Evolutionary conservation across 331 rosid species (phyloP).

Genomic region (Rosa hybrid): DNA sequence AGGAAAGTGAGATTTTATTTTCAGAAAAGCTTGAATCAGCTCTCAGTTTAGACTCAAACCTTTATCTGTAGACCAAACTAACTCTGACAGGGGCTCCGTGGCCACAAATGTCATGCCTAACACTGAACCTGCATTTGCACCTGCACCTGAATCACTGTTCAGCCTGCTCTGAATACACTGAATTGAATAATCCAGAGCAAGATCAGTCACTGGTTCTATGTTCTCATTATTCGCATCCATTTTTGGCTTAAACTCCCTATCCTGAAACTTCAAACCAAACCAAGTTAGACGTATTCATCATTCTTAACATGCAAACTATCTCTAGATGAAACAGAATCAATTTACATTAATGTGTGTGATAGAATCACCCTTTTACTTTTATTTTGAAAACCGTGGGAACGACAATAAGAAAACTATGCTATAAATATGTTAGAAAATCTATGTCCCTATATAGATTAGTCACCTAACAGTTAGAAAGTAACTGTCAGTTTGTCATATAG

Average conservation of each 20-base stretch:
- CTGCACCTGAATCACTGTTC: constrained; percentile 71
- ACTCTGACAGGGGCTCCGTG: constrained; percentile 69
- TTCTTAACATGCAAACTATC: constrained; percentile 14
- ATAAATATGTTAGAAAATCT: background rate
- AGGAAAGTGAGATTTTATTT: constrained; percentile 38
- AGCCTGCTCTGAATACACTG: constrained; percentile 34
- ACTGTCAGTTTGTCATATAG: background rate
- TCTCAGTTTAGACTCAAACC: constrained; percentile 63
- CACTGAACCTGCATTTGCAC: constrained; percentile 92
- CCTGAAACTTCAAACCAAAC: constrained; percentile 42
- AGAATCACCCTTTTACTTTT: background rate
- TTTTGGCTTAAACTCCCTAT: constrained; percentile 35
- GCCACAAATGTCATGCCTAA: constrained; percentile 48
- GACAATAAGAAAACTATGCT: background rate
- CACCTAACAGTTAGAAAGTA: background rate
- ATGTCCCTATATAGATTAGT: background rate
- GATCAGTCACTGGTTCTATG: constrained; percentile 52
- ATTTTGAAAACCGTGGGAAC: background rate
- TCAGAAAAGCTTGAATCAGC: constrained; percentile 51
- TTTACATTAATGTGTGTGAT: background rate
- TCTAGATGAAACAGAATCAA: constrained; percentile 6
- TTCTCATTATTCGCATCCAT: constrained; percentile 57
- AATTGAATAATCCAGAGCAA: constrained; percentile 40
- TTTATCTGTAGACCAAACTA: constrained; percentile 85
- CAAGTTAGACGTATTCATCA: constrained; percentile 24